Evolutionary conservation across 2,329 filamentous ascomycete genomes (phyloP).

Genomic region (Fusarium floridanum): DNA sequence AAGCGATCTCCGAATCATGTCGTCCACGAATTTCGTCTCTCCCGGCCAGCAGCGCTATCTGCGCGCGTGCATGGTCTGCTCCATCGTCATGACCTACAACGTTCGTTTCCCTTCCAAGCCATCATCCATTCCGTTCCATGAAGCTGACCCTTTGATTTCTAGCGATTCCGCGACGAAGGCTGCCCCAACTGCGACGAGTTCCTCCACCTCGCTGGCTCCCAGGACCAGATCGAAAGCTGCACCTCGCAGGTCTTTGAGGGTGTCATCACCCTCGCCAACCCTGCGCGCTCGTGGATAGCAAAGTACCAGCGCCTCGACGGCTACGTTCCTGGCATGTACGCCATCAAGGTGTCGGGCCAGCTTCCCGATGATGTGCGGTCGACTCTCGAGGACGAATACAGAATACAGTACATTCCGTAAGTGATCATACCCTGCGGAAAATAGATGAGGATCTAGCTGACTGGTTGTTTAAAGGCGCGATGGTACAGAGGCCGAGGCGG

Average conservation of each 20-base stretch:
- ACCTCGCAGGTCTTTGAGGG: constrained; percentile 98
- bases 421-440: no score
- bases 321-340: constrained; percentile 91
- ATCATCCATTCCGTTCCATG: constrained; percentile 2
- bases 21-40: constrained; percentile 73
- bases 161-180: constrained; percentile 88
- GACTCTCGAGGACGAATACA: constrained; percentile 72
- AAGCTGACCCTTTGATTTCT: constrained; percentile 27
- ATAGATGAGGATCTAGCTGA: constrained; percentile 13
- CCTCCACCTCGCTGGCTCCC: constrained; percentile 82
- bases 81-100: constrained; percentile 85
- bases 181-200: constrained; percentile 98
- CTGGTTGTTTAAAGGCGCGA: constrained; percentile 60
- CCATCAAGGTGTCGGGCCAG: constrained; percentile 91
- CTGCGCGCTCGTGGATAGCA: constrained; percentile 92
- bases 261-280: constrained; percentile 85
- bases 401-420: constrained; percentile 75
- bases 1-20: constrained; percentile 49
- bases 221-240: constrained; percentile 89
- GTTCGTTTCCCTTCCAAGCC: constrained; percentile 59
- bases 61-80: constrained; percentile 99
- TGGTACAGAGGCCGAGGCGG: constrained; percentile 67
- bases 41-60: constrained; percentile 85
- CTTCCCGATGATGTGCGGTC: constrained; percentile 74
- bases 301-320: constrained; percentile 93